Conservation (phyloP, 495 filamentous ascomycete species). For the Hyphodiscus hymeniophilus region DNA sequence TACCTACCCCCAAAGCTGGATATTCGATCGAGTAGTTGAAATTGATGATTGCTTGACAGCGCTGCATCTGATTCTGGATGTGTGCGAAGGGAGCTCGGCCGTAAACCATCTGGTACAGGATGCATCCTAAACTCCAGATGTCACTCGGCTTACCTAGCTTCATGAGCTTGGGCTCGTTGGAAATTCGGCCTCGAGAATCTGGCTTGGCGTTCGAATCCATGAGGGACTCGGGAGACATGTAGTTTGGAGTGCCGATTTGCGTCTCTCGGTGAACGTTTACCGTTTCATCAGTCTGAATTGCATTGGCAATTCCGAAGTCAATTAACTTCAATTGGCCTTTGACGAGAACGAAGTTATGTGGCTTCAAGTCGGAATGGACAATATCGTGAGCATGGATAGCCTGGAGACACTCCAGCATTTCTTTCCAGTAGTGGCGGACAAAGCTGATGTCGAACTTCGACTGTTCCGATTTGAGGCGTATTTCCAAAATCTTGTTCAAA, state of each 20-base stretch:
- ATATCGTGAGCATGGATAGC: conserved; percentile 83
- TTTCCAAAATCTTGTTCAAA: conserved; percentile 74
- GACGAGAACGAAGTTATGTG: conserved; percentile 87
- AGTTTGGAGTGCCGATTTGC: conserved; percentile 93
- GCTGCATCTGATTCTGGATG: conserved; percentile 70
- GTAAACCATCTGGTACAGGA: conserved; percentile 96
- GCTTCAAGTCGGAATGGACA: conserved; percentile 94
- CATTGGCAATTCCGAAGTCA: conserved; percentile 96
- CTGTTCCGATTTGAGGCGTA: conserved; percentile 62
- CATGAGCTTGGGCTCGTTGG: conserved; percentile 63
- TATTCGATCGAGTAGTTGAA: conserved; percentile 78
- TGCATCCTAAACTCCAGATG: conserved; percentile 93
- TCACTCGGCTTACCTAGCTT: conserved; percentile 93
- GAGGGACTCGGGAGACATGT: conserved; percentile 94
- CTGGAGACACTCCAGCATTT: conserved; percentile 94
- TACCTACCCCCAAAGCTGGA: conserved; percentile 66
- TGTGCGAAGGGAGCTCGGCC: conserved; percentile 88
- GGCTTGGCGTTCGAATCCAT: conserved; percentile 68
- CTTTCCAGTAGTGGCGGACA: conserved; percentile 95
- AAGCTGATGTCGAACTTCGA: conserved; percentile 78
- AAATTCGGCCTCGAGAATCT: conserved; percentile 42
- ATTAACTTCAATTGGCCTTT: conserved; percentile 80
- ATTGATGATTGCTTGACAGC: conserved; percentile 80
- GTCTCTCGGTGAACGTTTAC: conserved; percentile 96
- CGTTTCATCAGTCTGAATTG: conserved; percentile 86